Evolutionary conservation across 163 green algal genomes (phyloP), one percentile per base, ranked within the genome.

Genomic region (Chlorella variabilis): DNA sequence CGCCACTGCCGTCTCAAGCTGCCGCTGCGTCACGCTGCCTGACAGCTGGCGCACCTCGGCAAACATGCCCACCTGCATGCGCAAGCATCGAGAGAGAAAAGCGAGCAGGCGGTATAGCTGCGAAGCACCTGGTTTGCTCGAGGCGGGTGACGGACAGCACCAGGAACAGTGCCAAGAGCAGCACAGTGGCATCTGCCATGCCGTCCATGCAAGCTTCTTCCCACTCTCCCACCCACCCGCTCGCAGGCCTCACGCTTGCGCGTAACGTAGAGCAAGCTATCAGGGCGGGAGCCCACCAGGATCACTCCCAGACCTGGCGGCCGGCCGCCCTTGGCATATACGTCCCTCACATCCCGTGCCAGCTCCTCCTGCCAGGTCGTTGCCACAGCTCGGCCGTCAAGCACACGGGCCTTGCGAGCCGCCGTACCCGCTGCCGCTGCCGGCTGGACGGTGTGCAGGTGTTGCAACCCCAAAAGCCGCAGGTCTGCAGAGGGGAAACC

Each of bases 261-360:
- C 2, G 80, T 66, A 0, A 97, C 94, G 65, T 98, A 98, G 21
- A 97, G 83, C 63, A 86, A 38, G 59, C 88, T 94, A 87, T 97
- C 94, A 8, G 90, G 89, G 7, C 93, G 83, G 25, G 88, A 83
- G 48, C 94, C 94, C 27, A 96, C 93, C 3, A 97, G 75, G 27
- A 98, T 84, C 7, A 98, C 93, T 25, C 85, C 90, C 59, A 98
- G 88, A 5, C 88, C 87, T 17, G 94, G 93, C 2, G 85, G 81
- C 9, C 93, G 76, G 5, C 85, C 84, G 3, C 90, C 73, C 11
- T 76, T 20, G 9, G 38, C 13, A 13, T 51, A 77, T 29, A 96
- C 49, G 2, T 75, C 18, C 0, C 58, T 49, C 15, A 88, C 90
- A 33, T 94, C 83, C 0, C 33, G 58, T 27, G 81, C n/a, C 27